Conservation (phyloP, 2,329 filamentous ascomycete genomes). For the Pyricularia grisea region DNA sequence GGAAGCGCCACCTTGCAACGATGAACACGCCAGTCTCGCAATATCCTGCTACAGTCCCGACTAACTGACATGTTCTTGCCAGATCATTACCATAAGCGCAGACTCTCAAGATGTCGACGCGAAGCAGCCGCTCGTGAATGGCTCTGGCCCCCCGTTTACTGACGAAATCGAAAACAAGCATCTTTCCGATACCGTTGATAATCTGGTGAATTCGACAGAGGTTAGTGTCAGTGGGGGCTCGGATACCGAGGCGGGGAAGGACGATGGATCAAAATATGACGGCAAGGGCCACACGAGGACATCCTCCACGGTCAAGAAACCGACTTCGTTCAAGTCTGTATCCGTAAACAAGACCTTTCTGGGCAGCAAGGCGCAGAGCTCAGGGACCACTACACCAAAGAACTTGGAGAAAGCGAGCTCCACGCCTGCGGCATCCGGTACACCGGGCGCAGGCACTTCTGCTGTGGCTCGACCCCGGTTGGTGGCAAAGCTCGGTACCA, state of each 20-base stretch:
- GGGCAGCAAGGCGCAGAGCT: constrained; percentile 52
- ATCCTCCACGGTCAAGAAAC: constrained; percentile 59
- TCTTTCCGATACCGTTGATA: constrained; percentile 46
- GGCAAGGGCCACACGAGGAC: constrained; percentile 50
- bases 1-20: background rate
- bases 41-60: background rate
- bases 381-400: constrained; percentile 33
- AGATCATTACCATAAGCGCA: constrained; percentile 25
- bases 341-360: constrained; percentile 81
- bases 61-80: constrained; percentile 4
- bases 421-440: constrained; percentile 32
- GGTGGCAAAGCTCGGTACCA: constrained; percentile 64
- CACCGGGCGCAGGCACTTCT: constrained; percentile 34
- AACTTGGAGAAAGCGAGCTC: constrained; percentile 38
- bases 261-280: constrained; percentile 43
- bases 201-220: constrained; percentile 51
- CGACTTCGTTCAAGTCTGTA: constrained; percentile 71
- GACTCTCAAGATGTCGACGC: constrained; percentile 37
- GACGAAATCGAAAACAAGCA: constrained; percentile 49
- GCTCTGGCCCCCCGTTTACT: constrained; percentile 25
- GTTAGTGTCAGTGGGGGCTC: constrained; percentile 66
- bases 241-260: constrained; percentile 63
- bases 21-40: background rate
- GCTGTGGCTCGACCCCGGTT: constrained; percentile 55
- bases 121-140: constrained; percentile 37